These are phyloP conservation scores for Botrytis paeoniae DNA, from an alignment of 2,329 filamentous ascomycete species.

Conservation along the genomic window DNA sequence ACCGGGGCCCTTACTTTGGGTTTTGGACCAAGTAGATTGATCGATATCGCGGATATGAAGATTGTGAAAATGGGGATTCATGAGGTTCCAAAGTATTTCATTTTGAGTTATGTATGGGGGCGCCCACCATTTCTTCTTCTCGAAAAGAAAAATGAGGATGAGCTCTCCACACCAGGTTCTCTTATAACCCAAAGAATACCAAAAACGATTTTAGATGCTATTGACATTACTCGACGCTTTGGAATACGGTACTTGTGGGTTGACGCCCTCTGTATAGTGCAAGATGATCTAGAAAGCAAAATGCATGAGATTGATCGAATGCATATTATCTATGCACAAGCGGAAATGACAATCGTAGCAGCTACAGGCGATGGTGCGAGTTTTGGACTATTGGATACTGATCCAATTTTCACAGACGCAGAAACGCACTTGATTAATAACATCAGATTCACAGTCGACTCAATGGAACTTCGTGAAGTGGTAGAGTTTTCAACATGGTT, in stretches of 20 bases:
- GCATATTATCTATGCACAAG: constrained; percentile 18
- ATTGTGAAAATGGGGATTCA: background rate
- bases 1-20: background rate
- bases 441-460: background rate
- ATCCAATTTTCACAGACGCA: background rate
- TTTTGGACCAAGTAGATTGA: background rate
- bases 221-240: constrained; percentile 18
- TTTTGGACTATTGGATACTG: background rate
- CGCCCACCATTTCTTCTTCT: constrained; percentile 9
- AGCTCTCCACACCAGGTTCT: background rate
- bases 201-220: constrained; percentile 22
- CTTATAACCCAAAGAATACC: background rate
- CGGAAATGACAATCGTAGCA: constrained; percentile 21
- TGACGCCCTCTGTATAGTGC: constrained; percentile 26
- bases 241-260: constrained; percentile 24
- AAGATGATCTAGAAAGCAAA: constrained; percentile 20
- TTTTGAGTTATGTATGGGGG: constrained; percentile 26
- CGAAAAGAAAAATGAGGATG: background rate
- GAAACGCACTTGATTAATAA: background rate
- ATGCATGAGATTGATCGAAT: constrained; percentile 20
- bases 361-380: background rate
- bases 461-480: background rate
- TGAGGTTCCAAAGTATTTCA: constrained; percentile 17
- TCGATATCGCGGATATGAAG: background rate
- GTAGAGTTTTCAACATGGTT: constrained; percentile 5